Percentiles rank a stretch among this genome's conserved stretches.
Evolutionary conservation across 108 stramenopile species (phyloP).

Genomic region (Epithemia pelagica): DNA sequence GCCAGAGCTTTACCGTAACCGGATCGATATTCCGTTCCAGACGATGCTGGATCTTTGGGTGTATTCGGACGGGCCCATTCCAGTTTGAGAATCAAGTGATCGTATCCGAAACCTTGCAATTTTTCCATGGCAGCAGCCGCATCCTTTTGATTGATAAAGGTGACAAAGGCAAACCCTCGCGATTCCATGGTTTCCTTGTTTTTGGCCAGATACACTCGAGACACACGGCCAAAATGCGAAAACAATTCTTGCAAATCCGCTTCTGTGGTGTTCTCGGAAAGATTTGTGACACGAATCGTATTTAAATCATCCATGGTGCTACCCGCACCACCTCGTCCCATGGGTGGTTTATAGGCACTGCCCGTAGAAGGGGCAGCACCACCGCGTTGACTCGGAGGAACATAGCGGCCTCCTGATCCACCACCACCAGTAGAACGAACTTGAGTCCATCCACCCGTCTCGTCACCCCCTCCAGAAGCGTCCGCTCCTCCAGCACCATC

Average conservation of each 20-base stretch:
- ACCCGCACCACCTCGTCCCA: constrained; percentile 12
- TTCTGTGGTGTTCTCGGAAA: constrained; percentile 95
- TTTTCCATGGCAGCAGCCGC: constrained; percentile 92
- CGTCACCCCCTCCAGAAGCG: constrained; percentile 25
- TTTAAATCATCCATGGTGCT: constrained; percentile 84
- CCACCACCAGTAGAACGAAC: constrained; percentile 9
- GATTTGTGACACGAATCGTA: constrained; percentile 97
- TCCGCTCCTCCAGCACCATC: constrained; percentile 41
- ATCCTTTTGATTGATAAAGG: constrained; percentile 85
- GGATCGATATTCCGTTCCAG: constrained; percentile 69
- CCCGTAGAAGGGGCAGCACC: constrained; percentile 20
- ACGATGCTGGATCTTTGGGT: constrained; percentile 76
- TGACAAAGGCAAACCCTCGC: constrained; percentile 96
- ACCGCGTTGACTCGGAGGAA: constrained; percentile 69
- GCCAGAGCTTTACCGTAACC: constrained; percentile 97
- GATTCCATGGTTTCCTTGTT: constrained; percentile 90
- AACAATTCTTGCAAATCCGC: constrained; percentile 94
- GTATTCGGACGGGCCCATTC: constrained; percentile 98
- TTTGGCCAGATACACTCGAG: constrained; percentile 94
- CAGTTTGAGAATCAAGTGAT: constrained; percentile 98
- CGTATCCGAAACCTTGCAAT: constrained; percentile 95
- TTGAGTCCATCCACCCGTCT: constrained; percentile 22
- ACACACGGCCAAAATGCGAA: constrained; percentile 88
- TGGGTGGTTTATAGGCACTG: constrained; percentile 35
- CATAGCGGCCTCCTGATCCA: constrained; percentile 52